Evolutionary conservation across 1,284 basidiomycete species (phyloP).

Genomic region (Ustilago shanxiensis): DNA sequence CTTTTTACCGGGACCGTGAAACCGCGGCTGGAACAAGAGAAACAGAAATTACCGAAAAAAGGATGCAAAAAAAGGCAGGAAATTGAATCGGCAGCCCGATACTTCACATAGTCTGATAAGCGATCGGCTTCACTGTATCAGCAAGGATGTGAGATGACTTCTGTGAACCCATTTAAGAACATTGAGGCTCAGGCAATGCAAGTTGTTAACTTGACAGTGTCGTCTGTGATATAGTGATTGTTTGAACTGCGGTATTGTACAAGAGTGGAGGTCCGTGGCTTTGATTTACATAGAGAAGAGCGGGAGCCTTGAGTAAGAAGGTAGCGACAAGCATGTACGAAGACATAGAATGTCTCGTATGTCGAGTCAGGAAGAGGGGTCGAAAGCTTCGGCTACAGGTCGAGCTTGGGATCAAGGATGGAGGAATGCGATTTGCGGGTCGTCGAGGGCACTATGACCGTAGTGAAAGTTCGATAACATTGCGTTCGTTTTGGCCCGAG

Average conservation of each 20-base stretch:
- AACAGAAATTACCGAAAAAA: background rate
- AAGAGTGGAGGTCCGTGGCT: slow-evolving; percentile 9
- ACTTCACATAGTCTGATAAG: no score
- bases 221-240: background rate
- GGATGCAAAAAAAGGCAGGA: background rate
- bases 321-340: background rate
- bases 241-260: slow-evolving; percentile 12
- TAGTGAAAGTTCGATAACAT: background rate
- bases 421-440: background rate
- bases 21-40: background rate
- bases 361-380: no score
- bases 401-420: background rate
- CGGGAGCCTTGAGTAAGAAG: background rate
- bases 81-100: slow-evolving; percentile 7
- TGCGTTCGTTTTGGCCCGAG: background rate
- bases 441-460: background rate
- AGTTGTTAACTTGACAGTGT: background rate
- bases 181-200: background rate
- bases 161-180: background rate
- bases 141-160: background rate
- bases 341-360: background rate
- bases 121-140: no score
- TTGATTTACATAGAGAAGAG: slow-evolving; percentile 24
- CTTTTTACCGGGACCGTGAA: background rate
- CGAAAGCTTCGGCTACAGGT: background rate